Base-by-base conservation (phyloP, 768 basidiomycete species). In the Podaxis sp. region DNA sequence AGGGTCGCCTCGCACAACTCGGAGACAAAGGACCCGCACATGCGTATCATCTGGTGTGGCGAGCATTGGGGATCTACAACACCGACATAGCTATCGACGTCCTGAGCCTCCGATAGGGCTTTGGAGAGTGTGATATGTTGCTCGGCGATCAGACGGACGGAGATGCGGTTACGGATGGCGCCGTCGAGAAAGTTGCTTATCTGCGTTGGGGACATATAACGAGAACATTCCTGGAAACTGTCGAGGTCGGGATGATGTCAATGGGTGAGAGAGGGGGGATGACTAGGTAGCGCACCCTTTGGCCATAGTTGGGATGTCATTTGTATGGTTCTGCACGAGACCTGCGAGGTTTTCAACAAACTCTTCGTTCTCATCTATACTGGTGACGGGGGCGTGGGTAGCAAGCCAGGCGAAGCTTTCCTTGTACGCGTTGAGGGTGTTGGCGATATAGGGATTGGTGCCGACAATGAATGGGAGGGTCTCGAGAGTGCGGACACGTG, bases 281-380 rank as follows among this genome's bases (percentile, higher is more conserved):
- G 24, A 63, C 4, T n/a, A 59, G 64, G 38, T 64, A 56, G 66
- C 76, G 60, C 65, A 88, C 92, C 94, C 94, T 75, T 93, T 94
- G 2, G 94, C 93, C 84, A 96, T 85, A 13, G 89, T 90, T 0
- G 93, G 93, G 55, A 96, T 92, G 71, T 96, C 94, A 73, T 95
- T 89, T 1, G 89, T 82, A 70, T 96, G 94, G 57, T 82, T 80
- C 63, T 85, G 83, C 3, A 96, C 93, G 19, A 96, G 75, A 38
- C 80, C 78, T 47, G 85, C 83, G n/a, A 96, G 78, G 64, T 85
- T 80, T 55, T 83, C 79, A 0, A 88, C 83, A 66, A 95, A 94
- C 15, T 73, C 71, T 4, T 79, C 78, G 65, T 95, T 96, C 64
- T 92, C 87, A 58, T 85, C 81, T 25, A 92, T 77, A 19, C 80